phyloP scores from a whole-genome alignment of 176 grass and related monocot genomes.

The Echinochloa phyllopogon region DNA sequence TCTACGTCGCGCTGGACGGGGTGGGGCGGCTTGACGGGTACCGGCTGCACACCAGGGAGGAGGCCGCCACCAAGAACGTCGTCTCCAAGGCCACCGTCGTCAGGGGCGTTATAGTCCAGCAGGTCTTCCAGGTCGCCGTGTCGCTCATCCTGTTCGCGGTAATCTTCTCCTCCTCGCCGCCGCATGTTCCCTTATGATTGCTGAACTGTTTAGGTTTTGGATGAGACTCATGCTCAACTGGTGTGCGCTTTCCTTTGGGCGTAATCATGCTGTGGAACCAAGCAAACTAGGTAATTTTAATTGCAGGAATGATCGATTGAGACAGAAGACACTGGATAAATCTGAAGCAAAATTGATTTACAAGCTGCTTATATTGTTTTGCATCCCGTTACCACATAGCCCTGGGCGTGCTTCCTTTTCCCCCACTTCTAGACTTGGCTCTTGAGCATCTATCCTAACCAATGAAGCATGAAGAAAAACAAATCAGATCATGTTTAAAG shows the following conservation, averaged over 20 bases:
- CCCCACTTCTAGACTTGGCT: neutral
- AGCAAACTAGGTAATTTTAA: neutral
- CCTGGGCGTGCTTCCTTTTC: neutral
- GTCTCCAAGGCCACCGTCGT: conserved; percentile 72
- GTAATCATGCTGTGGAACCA: neutral
- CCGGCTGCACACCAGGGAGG: conserved; percentile 73
- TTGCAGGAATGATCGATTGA: neutral
- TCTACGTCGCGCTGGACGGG: conserved; percentile 67
- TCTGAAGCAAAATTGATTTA: neutral
- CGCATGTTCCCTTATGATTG: neutral
- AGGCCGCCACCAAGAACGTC: conserved; percentile 69
- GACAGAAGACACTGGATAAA: neutral
- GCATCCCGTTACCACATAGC: neutral
- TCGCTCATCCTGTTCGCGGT: conserved; percentile 81
- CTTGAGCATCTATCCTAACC: neutral
- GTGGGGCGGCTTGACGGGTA: conserved; percentile 53
- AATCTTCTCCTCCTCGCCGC: conserved; percentile 18
- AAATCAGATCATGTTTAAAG: neutral
- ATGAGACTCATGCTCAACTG: neutral
- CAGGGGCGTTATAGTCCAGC: conserved; percentile 85
- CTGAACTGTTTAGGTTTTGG: neutral
- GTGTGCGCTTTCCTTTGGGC: neutral
- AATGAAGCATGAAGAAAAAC: neutral
- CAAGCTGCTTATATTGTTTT: neutral
- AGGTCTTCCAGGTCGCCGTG: conserved; percentile 78